Percentiles rank a stretch among this genome's conserved stretches.
Conservation (phyloP, 495 filamentous ascomycete species). For the Penicillium salamii region DNA sequence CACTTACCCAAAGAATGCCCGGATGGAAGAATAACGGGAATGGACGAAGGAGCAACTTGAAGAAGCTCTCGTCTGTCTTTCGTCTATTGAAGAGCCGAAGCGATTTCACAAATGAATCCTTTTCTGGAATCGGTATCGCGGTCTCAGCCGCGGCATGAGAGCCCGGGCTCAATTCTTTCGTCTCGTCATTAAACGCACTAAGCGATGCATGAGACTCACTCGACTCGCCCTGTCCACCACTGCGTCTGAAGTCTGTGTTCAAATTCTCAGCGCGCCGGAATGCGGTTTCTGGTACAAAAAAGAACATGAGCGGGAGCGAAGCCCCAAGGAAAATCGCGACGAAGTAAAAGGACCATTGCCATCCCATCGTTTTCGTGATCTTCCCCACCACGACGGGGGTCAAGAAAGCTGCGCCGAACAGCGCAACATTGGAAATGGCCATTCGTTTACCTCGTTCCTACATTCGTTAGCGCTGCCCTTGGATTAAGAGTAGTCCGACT, state of each 20-base stretch:
- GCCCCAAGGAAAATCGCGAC: conserved; percentile 64
- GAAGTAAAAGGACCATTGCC: conserved; percentile 76
- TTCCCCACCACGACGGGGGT: conserved; percentile 86
- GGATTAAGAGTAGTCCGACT: conserved; percentile 17
- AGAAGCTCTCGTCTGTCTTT: conserved; percentile 64
- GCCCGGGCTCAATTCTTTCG: conserved; percentile 15
- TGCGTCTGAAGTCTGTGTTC: conserved; percentile 56
- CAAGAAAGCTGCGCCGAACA: conserved; percentile 91
- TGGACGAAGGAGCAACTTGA: conserved; percentile 59
- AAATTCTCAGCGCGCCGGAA: conserved; percentile 62
- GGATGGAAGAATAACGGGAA: conserved; percentile 74
- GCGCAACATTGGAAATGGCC: conserved; percentile 82
- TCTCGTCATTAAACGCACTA: conserved; percentile 6
- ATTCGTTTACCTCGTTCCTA: conserved; percentile 82
- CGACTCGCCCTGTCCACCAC: conserved; percentile 11
- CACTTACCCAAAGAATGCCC: conserved; percentile 70
- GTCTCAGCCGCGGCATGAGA: conserved; percentile 3
- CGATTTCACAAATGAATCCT: conserved; percentile 50
- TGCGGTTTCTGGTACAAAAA: conserved; percentile 85
- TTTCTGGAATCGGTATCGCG: conserved; percentile 23
- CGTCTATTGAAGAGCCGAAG: conserved; percentile 77
- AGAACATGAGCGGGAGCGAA: conserved; percentile 62
- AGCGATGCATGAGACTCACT: conserved; percentile 12
- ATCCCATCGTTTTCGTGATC: conserved; percentile 71
- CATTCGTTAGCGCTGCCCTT: conserved; percentile 6